Evolutionary conservation across 2,329 filamentous ascomycete species (phyloP).

Genomic region (Aureobasidium leucospermi): DNA sequence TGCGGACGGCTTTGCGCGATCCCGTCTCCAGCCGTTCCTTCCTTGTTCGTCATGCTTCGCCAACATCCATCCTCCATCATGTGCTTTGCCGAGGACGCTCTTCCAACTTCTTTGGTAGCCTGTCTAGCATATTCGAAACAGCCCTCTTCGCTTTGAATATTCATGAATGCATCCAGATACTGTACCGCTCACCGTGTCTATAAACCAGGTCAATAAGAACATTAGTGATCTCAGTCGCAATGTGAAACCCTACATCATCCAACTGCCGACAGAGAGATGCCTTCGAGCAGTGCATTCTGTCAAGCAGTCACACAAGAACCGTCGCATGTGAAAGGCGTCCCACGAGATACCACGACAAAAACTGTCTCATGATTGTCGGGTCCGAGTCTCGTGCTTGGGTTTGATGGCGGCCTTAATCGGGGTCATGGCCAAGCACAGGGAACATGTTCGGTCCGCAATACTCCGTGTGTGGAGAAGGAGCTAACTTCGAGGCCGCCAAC

Average conservation of each 20-base stretch:
- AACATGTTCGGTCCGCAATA: not conserved
- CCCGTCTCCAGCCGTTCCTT: not conserved
- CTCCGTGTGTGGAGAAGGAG: not conserved
- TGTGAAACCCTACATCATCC: not conserved
- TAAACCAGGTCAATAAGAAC: no score
- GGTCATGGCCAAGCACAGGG: not conserved
- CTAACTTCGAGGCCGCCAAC: not conserved
- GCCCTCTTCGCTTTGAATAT: no score
- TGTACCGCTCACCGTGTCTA: not conserved
- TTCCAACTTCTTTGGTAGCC: no score
- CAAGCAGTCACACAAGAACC: not conserved
- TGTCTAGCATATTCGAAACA: no score
- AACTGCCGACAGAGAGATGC: not conserved
- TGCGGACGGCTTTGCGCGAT: not conserved
- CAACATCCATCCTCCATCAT: no score
- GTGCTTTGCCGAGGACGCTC: no score
- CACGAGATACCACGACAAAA: not conserved
- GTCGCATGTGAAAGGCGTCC: conserved; percentile 1
- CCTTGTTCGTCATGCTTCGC: not conserved
- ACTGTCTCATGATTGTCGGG: not conserved
- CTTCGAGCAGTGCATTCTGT: not conserved
- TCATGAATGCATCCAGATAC: no score
- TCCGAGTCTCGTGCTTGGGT: not conserved
- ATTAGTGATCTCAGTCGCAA: no score
- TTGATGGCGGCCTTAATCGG: not conserved